Percentiles rank a stretch among this genome's conserved stretches.
These are phyloP conservation scores for Artemisia annua DNA, from an alignment of 129 eudicot genomes.

Conservation along the genomic window DNA sequence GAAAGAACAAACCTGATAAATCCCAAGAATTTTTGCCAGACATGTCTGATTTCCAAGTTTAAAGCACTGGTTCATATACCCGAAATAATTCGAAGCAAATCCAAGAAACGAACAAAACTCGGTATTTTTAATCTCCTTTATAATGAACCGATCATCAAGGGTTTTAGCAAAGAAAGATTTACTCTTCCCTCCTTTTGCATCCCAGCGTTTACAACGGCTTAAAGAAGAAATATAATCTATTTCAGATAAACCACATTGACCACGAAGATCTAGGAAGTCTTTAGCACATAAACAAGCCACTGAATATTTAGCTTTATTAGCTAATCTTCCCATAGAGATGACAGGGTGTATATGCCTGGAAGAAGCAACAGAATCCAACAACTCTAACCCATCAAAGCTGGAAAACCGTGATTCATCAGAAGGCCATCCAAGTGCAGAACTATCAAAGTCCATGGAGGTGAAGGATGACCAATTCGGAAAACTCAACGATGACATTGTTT, in stretches of 20 bases:
- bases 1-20: conserved; percentile 70
- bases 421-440: conserved; percentile 40
- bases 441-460: conserved; percentile 45
- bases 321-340: conserved; percentile 62
- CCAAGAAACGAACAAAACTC: conserved; percentile 72
- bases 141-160: conserved; percentile 78
- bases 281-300: conserved; percentile 69
- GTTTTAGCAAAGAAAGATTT: conserved; percentile 89
- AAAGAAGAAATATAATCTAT: conserved; percentile 77
- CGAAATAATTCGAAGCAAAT: conserved; percentile 76
- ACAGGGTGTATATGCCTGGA: conserved; percentile 51
- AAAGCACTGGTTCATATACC: conserved; percentile 68
- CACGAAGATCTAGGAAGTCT: conserved; percentile 60
- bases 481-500: conserved; percentile 35
- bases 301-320: conserved; percentile 60
- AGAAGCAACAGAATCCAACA: conserved; percentile 51
- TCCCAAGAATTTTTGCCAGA: conserved; percentile 91
- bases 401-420: conserved; percentile 50
- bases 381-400: conserved; percentile 51
- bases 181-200: conserved; percentile 96
- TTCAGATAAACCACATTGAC: conserved; percentile 78
- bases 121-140: conserved; percentile 83
- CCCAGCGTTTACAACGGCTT: conserved; percentile 87
- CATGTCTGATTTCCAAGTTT: conserved; percentile 81
- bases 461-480: conserved; percentile 46